These are phyloP conservation scores for Sedum album DNA, from an alignment of 164 flowering plant species.

Conservation along the genomic window DNA sequence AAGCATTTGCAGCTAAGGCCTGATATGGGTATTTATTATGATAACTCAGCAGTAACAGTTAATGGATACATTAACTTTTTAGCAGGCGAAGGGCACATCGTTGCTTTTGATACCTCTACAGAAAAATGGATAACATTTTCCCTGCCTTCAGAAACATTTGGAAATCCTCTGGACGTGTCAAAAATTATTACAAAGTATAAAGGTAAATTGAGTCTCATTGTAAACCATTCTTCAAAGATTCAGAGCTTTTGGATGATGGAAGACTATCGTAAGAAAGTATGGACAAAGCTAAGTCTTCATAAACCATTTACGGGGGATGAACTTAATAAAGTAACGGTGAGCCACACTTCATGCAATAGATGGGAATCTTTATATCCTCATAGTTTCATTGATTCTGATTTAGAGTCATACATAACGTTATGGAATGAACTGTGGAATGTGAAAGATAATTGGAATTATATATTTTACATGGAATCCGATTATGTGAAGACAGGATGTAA, in stretches of 20 bases:
- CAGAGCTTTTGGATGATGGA: not conserved
- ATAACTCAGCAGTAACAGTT: not conserved
- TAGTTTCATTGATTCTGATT: not conserved
- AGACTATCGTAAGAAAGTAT: not conserved
- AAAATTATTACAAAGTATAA: not conserved
- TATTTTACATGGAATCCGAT: not conserved
- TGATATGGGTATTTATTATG: too few relatives aligned
- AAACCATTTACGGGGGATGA: not conserved
- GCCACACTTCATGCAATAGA: not conserved
- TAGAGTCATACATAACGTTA: not conserved
- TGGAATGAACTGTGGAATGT: not conserved
- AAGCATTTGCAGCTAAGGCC: not conserved
- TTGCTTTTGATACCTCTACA: not conserved
- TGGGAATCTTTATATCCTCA: not conserved
- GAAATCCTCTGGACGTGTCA: too few relatives aligned
- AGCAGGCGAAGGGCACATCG: not conserved
- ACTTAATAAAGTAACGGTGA: not conserved
- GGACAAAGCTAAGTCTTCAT: not conserved
- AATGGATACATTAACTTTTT: not conserved
- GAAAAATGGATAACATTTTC: not conserved
- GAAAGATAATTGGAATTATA: not conserved
- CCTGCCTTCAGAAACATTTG: not conserved
- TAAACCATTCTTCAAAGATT: not conserved
- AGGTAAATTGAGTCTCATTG: not conserved
- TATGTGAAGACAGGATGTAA: too few relatives aligned